A percentile compares a stretch with the other conserved stretches of the same genome.
phyloP scores from a whole-genome alignment of 768 basidiomycete genomes.

The Vishniacozyma victoriae region DNA sequence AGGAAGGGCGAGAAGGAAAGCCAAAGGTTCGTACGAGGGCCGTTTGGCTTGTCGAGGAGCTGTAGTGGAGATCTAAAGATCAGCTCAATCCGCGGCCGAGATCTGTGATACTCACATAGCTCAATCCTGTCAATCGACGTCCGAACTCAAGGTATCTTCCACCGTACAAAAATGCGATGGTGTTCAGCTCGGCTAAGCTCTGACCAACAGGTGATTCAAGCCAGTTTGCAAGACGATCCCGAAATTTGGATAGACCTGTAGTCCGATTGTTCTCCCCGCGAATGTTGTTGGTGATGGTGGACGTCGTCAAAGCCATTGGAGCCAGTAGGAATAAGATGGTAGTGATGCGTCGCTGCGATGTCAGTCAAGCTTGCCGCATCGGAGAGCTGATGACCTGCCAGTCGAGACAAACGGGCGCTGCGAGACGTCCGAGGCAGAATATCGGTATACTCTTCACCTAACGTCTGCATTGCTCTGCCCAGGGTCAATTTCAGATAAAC shows the following conservation, averaged over 20 bases:
- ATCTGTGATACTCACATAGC: conserved; percentile 35
- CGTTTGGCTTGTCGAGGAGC: conserved; percentile 21
- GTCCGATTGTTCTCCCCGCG: no score
- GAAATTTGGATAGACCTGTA: no score
- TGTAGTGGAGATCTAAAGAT: conserved; percentile 36
- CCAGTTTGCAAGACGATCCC: conserved; percentile 6
- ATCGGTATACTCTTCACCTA: conserved; percentile 48
- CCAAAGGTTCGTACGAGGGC: conserved; percentile 41
- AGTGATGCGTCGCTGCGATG: conserved; percentile 34
- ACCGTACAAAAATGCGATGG: conserved; percentile 39
- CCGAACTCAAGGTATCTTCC: conserved; percentile 44
- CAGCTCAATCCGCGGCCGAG: background rate
- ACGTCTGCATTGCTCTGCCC: conserved; percentile 39
- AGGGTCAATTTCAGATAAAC: conserved; percentile 43
- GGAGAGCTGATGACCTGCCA: no score
- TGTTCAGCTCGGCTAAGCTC: conserved; percentile 36
- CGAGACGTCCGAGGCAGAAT: conserved; percentile 32
- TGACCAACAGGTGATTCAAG: conserved; percentile 27
- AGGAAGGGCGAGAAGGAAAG: conserved; percentile 32
- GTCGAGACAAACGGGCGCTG: conserved; percentile 1
- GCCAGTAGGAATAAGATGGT: conserved; percentile 19
- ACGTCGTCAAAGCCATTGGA: background rate
- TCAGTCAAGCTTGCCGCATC: no score
- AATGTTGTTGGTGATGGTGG: background rate
- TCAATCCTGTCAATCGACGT: conserved; percentile 37